These are phyloP conservation scores for Torrubiella hemipterigena DNA, from an alignment of 2,329 filamentous ascomycete genomes.

Conservation along the genomic window DNA sequence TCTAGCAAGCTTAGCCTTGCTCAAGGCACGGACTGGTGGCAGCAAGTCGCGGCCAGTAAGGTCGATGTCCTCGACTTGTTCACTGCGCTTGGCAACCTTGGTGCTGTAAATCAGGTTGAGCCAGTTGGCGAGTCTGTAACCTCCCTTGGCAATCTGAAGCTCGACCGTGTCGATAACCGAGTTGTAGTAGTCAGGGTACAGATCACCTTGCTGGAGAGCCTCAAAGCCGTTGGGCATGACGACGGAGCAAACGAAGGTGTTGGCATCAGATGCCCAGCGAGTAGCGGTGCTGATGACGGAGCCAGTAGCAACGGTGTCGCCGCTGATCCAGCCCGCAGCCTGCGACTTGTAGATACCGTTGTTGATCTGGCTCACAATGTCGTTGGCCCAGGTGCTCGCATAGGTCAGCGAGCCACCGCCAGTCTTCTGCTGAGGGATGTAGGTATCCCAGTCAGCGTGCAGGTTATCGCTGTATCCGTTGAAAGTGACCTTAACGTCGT, in stretches of 20 bases:
- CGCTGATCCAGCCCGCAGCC: slow-evolving; percentile 22
- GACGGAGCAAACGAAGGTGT: slow-evolving; percentile 28
- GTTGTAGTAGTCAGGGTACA: slow-evolving; percentile 26
- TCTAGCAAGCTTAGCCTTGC: slow-evolving; percentile 15
- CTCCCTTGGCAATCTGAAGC: slow-evolving; percentile 32
- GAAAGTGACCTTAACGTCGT: slow-evolving; percentile 38
- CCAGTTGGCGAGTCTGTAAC: slow-evolving; percentile 21
- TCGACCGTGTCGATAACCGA: slow-evolving; percentile 24
- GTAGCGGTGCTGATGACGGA: slow-evolving; percentile 19
- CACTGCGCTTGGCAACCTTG: slow-evolving; percentile 10
- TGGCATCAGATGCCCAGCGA: slow-evolving; percentile 28
- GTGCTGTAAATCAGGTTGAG: slow-evolving; percentile 14
- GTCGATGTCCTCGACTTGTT: slow-evolving; percentile 6
- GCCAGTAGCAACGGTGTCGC: slow-evolving; percentile 19
- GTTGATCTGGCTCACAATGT: slow-evolving; percentile 21
- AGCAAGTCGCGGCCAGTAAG: slow-evolving; percentile 13
- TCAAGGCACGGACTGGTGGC: slow-evolving; percentile 12
- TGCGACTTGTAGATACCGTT: slow-evolving; percentile 22
- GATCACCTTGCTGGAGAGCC: slow-evolving; percentile 25
- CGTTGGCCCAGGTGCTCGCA: slow-evolving; percentile 25
- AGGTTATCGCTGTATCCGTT: slow-evolving; percentile 40
- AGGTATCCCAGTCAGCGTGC: slow-evolving; percentile 49
- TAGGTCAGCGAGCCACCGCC: slow-evolving; percentile 21
- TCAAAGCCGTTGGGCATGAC: slow-evolving; percentile 24
- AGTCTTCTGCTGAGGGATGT: slow-evolving; percentile 36